These are phyloP conservation scores for Fusarium sp. DNA, from an alignment of 2,329 filamentous ascomycete genomes.

Conservation along the genomic window DNA sequence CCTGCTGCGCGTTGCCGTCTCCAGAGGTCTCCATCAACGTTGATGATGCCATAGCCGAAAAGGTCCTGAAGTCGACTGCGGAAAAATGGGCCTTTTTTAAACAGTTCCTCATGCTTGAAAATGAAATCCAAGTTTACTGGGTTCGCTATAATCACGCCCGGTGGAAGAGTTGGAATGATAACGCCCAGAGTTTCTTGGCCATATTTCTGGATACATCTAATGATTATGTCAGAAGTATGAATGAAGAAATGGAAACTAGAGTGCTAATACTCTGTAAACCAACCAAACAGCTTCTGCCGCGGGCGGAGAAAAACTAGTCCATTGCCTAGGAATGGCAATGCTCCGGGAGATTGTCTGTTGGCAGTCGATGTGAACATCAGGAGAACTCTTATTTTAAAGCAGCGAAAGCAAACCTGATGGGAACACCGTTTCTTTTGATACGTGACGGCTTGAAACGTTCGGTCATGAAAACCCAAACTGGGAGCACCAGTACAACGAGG, in stretches of 20 bases:
- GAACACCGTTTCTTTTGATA: background rate
- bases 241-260: background rate
- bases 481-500: background rate
- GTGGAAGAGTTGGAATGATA: background rate
- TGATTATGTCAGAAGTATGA: background rate
- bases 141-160: background rate
- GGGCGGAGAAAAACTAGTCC: background rate
- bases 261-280: background rate
- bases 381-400: background rate
- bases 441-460: background rate
- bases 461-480: background rate
- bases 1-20: constrained; percentile 1
- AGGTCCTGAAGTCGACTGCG: background rate
- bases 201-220: background rate
- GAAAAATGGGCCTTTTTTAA: constrained; percentile 10
- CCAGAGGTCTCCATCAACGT: constrained; percentile 6
- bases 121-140: background rate
- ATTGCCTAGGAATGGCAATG: background rate
- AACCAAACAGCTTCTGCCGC: background rate
- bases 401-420: background rate
- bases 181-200: background rate
- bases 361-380: background rate
- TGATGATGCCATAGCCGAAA: constrained; percentile 11
- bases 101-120: background rate
- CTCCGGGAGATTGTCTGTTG: background rate